Evolutionary conservation across 306 rosid species (phyloP).

Genomic region (Parietaria judaica): DNA sequence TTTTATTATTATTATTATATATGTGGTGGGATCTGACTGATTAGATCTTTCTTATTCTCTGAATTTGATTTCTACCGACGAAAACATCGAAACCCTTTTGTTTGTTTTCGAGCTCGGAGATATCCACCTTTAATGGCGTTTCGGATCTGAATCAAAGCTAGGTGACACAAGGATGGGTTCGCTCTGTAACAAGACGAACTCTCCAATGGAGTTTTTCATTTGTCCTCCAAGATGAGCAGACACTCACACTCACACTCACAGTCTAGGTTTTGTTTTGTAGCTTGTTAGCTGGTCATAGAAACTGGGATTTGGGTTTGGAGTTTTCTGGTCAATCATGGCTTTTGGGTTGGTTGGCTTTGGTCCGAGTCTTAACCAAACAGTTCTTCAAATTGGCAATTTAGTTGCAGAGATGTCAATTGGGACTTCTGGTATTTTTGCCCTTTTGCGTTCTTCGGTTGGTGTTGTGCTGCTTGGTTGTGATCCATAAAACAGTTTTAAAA

Average conservation of each 20-base stretch:
- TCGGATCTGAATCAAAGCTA: conserved; percentile 51
- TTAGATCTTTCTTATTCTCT: conserved; percentile 39
- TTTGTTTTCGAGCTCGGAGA: conserved; percentile 22
- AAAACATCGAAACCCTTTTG: conserved; percentile 14
- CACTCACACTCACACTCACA: too few species aligned
- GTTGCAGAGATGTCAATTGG: too few species aligned
- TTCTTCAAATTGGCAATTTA: neutral
- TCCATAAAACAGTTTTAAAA: conserved; percentile 8
- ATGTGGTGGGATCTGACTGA: conserved; percentile 44
- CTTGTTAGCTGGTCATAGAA: neutral
- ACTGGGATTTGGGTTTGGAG: neutral
- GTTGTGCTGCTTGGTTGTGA: conserved; percentile 17
- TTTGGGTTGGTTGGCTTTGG: neutral
- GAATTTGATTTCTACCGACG: conserved; percentile 26
- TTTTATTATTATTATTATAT: conserved; percentile 1
- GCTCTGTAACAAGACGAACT: conserved; percentile 20
- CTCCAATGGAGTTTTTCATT: conserved; percentile 4
- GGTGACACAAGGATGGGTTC: conserved; percentile 51
- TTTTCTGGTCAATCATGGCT: neutral
- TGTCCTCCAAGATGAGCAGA: neutral
- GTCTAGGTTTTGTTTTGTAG: too few species aligned
- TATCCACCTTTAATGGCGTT: conserved; percentile 12
- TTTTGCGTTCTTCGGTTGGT: neutral
- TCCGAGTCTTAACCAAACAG: too few species aligned
- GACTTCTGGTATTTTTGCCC: neutral